A percentile compares a stretch with the other conserved stretches of the same genome.
Conservation (phyloP, 2,329 filamentous ascomycete species). For the Aspergillus candidus region DNA sequence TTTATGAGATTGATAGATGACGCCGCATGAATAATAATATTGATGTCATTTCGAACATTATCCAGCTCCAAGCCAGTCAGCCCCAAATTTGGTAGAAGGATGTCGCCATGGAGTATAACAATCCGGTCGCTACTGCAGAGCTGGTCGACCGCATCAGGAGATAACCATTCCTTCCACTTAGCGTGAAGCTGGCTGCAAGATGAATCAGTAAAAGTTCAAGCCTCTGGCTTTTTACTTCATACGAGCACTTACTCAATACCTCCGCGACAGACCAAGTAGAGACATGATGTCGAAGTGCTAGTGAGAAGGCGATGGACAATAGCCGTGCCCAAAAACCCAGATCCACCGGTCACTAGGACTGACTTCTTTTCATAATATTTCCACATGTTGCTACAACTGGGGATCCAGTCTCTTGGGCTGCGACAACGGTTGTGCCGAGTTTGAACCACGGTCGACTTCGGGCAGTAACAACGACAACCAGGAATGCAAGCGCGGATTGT, state of each 20-base stretch:
- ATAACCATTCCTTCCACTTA: slow-evolving; percentile 8
- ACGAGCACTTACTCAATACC: slow-evolving; percentile 4
- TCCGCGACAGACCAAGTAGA: slow-evolving; percentile 13
- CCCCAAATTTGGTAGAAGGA: slow-evolving; percentile 7
- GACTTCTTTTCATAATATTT: slow-evolving; percentile 9
- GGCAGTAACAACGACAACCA: too few relatives aligned
- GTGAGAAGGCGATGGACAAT: slow-evolving; percentile 9
- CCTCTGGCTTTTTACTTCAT: too few relatives aligned
- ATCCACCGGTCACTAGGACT: slow-evolving; percentile 13
- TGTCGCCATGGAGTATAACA: slow-evolving; percentile 12
- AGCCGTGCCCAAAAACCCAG: slow-evolving; percentile 14
- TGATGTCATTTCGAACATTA: background rate
- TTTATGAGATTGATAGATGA: slow-evolving; percentile 9
- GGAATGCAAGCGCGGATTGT: too few relatives aligned
- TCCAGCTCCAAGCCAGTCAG: background rate
- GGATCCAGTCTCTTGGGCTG: slow-evolving; percentile 1
- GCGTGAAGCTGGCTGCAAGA: background rate
- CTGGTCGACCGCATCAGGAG: background rate
- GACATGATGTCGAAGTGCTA: background rate
- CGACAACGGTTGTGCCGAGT: too few relatives aligned
- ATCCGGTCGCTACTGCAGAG: slow-evolving; percentile 2
- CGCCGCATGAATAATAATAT: slow-evolving; percentile 15
- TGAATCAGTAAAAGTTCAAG: background rate
- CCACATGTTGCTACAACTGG: slow-evolving; percentile 11
- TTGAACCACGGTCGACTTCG: too few relatives aligned